These are phyloP conservation scores for Penicillium vulpinum DNA, from an alignment of 2,329 filamentous ascomycete genomes.

Conservation along the genomic window DNA sequence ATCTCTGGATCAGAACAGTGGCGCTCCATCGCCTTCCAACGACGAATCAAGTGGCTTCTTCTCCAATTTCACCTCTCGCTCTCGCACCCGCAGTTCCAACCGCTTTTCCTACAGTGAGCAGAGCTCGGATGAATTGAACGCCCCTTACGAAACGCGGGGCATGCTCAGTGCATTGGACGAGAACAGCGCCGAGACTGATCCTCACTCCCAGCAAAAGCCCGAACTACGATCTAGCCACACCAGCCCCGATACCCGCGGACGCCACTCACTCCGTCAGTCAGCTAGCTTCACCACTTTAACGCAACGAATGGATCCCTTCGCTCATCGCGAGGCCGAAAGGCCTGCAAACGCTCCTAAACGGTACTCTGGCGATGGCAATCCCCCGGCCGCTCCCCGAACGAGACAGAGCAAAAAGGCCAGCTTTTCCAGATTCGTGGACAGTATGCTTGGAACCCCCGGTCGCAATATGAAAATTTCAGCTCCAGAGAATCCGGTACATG, in stretches of 20 bases:
- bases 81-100: constrained; percentile 36
- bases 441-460: constrained; percentile 78
- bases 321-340: constrained; percentile 47
- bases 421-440: constrained; percentile 85
- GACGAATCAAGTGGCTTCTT: constrained; percentile 32
- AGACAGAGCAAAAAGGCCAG: constrained; percentile 77
- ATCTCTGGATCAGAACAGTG: constrained; percentile 48
- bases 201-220: constrained; percentile 40
- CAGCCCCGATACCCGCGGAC: constrained; percentile 55
- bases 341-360: constrained; percentile 65
- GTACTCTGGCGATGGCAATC: constrained; percentile 74
- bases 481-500: constrained; percentile 94
- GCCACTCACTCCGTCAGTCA: constrained; percentile 64
- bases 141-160: constrained; percentile 46
- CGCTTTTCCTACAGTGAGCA: constrained; percentile 40
- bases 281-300: constrained; percentile 60
- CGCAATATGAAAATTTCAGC: constrained; percentile 88
- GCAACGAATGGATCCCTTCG: constrained; percentile 54
- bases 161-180: constrained; percentile 48
- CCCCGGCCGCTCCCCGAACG: constrained; percentile 59
- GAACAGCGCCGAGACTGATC: constrained; percentile 36
- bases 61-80: constrained; percentile 31
- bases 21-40: constrained; percentile 42
- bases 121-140: constrained; percentile 48
- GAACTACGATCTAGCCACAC: constrained; percentile 51